These are phyloP conservation scores for Excoecaria cochinchinensis DNA, from an alignment of 345 rosid genomes.

Conservation along the genomic window DNA sequence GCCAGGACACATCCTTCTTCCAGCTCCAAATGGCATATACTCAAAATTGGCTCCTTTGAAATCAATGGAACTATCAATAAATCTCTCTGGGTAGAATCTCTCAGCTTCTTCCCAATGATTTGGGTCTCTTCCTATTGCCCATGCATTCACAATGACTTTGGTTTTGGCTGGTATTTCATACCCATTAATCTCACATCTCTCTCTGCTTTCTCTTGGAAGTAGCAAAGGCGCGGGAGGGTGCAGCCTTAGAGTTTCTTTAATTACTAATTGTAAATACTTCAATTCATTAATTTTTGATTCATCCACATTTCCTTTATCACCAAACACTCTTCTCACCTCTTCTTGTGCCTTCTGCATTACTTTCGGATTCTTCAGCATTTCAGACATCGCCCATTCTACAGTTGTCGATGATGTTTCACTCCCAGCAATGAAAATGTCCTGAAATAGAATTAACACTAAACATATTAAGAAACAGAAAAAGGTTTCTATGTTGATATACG, in stretches of 20 bases:
- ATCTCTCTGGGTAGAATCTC: conserved; percentile 31
- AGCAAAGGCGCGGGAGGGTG: conserved; percentile 34
- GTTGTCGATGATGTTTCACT: conserved; percentile 31
- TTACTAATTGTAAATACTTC: conserved; percentile 12
- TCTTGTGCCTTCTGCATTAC: conserved; percentile 28
- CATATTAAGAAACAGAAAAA: background rate
- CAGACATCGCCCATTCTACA: conserved; percentile 32
- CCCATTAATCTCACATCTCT: conserved; percentile 21
- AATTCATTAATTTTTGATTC: conserved; percentile 11
- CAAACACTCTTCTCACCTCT: conserved; percentile 29
- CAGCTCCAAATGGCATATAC: conserved; percentile 33
- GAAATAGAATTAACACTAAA: background rate
- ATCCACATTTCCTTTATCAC: conserved; percentile 8
- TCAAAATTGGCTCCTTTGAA: conserved; percentile 28
- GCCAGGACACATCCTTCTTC: conserved; percentile 44
- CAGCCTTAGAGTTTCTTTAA: conserved; percentile 34
- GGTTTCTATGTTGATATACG: background rate
- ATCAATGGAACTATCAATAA: conserved; percentile 22
- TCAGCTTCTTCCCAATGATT: conserved; percentile 30
- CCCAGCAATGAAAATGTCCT: conserved; percentile 36
- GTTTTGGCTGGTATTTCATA: conserved; percentile 10
- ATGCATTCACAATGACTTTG: conserved; percentile 17
- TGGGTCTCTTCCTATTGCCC: conserved; percentile 22
- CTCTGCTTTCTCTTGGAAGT: conserved; percentile 35
- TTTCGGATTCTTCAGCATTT: conserved; percentile 30